These are phyloP conservation scores for Talaromyces wortmannii DNA, from an alignment of 495 filamentous ascomycete species.

Conservation along the genomic window DNA sequence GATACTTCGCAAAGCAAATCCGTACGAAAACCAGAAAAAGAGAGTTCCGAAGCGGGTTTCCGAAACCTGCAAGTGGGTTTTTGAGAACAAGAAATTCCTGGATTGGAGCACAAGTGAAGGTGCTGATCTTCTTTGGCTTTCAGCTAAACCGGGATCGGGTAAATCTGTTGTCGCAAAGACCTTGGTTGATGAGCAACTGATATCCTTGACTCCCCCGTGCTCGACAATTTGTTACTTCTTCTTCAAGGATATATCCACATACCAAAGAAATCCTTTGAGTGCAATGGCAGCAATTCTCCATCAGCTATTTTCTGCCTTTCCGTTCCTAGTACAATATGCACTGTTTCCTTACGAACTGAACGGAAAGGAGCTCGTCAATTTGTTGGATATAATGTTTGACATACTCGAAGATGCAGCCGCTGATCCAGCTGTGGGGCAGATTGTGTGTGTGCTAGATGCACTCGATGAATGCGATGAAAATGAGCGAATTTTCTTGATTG, in stretches of 20 bases:
- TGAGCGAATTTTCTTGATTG: conserved; percentile 9
- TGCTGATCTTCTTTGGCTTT: conserved; percentile 35
- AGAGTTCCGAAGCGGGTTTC: conserved; percentile 19
- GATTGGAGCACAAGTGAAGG: conserved; percentile 7
- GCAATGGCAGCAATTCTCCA: conserved; percentile 41
- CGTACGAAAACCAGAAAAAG: conserved; percentile 33
- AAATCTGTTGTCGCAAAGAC: conserved; percentile 45
- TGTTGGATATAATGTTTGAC: conserved; percentile 31
- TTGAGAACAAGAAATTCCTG: conserved; percentile 9
- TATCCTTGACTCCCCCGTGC: not conserved
- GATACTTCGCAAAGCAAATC: conserved; percentile 4
- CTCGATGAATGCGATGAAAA: conserved; percentile 27
- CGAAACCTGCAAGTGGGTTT: conserved; percentile 29
- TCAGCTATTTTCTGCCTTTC: conserved; percentile 32
- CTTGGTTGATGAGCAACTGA: conserved; percentile 27
- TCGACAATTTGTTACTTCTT: conserved; percentile 44
- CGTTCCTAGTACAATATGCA: conserved; percentile 21
- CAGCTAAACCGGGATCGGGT: conserved; percentile 49
- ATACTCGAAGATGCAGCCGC: conserved; percentile 23
- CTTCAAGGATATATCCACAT: conserved; percentile 46
- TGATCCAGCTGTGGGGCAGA: conserved; percentile 30
- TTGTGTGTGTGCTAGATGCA: conserved; percentile 44
- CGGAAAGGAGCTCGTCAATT: conserved; percentile 18
- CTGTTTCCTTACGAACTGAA: conserved; percentile 15
- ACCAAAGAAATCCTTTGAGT: conserved; percentile 28